A percentile compares a stretch with the other conserved stretches of the same genome.
Conservation (phyloP, 306 rosid genomes). For the Glycine tomentella region DNA sequence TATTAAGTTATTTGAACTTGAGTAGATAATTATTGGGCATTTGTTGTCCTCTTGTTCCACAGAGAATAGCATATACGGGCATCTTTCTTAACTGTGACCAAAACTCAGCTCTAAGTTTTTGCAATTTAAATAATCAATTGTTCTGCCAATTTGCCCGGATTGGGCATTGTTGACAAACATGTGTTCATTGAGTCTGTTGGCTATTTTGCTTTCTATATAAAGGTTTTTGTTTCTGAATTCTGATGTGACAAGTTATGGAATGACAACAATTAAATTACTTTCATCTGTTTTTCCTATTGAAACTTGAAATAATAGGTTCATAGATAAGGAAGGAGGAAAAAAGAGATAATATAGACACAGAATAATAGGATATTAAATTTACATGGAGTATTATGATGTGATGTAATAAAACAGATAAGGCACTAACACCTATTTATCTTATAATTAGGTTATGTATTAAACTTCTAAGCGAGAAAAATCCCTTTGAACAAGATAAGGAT, state of each 20-base stretch:
- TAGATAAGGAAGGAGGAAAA: background rate
- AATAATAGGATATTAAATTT: background rate
- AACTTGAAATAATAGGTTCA: background rate
- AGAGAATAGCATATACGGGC: no score
- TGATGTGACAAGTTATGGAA: background rate
- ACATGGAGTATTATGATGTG: background rate
- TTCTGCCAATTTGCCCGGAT: no score
- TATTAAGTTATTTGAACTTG: no score
- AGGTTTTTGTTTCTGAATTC: conserved; percentile 10
- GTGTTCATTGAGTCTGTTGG: conserved; percentile 2
- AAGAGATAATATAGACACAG: background rate
- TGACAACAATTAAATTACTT: background rate
- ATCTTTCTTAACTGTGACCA: no score
- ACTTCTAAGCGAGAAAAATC: background rate
- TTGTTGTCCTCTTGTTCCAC: no score
- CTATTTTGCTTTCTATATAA: background rate
- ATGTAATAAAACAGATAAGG: no score
- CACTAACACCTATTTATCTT: background rate
- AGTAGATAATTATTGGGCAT: no score
- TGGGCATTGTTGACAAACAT: background rate
- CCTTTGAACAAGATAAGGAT: background rate
- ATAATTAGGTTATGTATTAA: background rate
- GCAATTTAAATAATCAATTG: no score
- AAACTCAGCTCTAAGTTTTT: no score
- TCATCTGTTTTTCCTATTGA: background rate